phyloP scores from a whole-genome alignment of 1,284 basidiomycete genomes.

The Malassezia psittaci region DNA sequence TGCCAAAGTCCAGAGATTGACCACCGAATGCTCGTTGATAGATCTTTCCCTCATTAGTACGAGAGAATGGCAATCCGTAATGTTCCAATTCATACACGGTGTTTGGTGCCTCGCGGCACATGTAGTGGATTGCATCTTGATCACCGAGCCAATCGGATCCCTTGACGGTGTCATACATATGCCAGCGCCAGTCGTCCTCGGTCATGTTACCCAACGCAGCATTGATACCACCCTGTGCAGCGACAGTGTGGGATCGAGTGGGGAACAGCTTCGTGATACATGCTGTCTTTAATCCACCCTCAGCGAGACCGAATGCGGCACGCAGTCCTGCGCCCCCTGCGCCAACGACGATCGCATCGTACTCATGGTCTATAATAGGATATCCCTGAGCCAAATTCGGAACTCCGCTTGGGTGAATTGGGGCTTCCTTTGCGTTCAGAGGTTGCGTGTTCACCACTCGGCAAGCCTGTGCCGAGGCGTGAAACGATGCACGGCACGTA shows the following conservation, averaged over 20 bases:
- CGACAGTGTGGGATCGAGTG: conserved; percentile 97
- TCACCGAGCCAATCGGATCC: conserved; percentile 99
- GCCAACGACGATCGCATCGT: conserved; percentile 51
- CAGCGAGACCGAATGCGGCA: conserved; percentile 96
- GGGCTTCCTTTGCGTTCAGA: conserved; percentile 65
- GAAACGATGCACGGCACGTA: conserved; percentile 20
- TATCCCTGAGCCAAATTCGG: conserved; percentile 58
- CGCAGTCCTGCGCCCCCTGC: conserved; percentile 96
- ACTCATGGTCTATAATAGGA: conserved; percentile 83
- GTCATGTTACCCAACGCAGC: conserved; percentile 82
- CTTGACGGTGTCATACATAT: conserved; percentile 99
- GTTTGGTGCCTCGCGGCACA: conserved; percentile 89
- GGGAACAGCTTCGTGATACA: conserved; percentile 99
- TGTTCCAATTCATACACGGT: conserved; percentile 95
- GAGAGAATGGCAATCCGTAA: conserved; percentile 96
- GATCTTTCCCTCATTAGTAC: conserved; percentile 98
- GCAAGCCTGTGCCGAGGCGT: conserved; percentile 30
- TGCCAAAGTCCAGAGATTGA: conserved; percentile 91
- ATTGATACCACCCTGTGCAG: conserved; percentile 98
- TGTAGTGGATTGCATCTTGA: conserved; percentile 98
- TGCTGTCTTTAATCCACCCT: conserved; percentile 83
- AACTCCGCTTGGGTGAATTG: conserved; percentile 33
- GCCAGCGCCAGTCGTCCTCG: conserved; percentile 89
- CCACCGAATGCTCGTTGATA: conserved; percentile 99
- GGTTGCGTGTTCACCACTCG: conserved; percentile 66